Percentiles rank a stretch among this genome's conserved stretches.
Evolutionary conservation across 108 stramenopile genomes (phyloP).

Genomic region (Pseudonitzschia pungens): DNA sequence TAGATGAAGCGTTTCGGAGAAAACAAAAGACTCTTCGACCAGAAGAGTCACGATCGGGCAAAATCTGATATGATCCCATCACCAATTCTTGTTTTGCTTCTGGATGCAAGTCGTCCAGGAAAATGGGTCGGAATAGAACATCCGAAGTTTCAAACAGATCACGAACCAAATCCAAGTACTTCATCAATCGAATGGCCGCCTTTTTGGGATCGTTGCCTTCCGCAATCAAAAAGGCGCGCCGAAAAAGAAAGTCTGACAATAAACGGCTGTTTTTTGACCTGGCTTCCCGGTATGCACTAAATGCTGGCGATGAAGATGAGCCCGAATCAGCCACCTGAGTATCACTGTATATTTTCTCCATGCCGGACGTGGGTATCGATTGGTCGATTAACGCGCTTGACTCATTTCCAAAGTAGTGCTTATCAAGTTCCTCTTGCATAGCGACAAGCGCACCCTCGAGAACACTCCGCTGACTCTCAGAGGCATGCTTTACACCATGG

Average conservation of each 20-base stretch:
- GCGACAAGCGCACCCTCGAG: neutral
- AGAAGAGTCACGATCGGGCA: neutral
- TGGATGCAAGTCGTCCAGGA: neutral
- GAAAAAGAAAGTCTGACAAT: conserved; percentile 4
- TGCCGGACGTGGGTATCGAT: too few relatives aligned
- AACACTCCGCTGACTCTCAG: neutral
- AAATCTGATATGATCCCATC: conserved; percentile 7
- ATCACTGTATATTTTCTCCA: too few relatives aligned
- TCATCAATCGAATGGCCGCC: conserved; percentile 26
- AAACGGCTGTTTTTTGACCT: conserved; percentile 17
- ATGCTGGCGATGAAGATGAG: neutral
- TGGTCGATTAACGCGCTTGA: too few relatives aligned
- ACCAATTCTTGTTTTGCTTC: neutral
- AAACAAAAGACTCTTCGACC: neutral
- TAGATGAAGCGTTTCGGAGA: neutral
- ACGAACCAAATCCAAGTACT: conserved; percentile 19
- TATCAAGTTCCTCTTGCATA: neutral
- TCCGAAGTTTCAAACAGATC: conserved; percentile 32
- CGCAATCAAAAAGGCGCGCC: conserved; percentile 25
- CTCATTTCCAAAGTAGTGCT: neutral
- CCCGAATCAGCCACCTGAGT: too few relatives aligned
- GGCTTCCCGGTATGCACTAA: conserved; percentile 19
- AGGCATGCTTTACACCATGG: neutral
- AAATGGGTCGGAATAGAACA: neutral
- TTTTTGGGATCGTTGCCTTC: conserved; percentile 22